Base-by-base conservation (phyloP, 1,139 yeast species). In the Yamadazyma trypodendri region DNA sequence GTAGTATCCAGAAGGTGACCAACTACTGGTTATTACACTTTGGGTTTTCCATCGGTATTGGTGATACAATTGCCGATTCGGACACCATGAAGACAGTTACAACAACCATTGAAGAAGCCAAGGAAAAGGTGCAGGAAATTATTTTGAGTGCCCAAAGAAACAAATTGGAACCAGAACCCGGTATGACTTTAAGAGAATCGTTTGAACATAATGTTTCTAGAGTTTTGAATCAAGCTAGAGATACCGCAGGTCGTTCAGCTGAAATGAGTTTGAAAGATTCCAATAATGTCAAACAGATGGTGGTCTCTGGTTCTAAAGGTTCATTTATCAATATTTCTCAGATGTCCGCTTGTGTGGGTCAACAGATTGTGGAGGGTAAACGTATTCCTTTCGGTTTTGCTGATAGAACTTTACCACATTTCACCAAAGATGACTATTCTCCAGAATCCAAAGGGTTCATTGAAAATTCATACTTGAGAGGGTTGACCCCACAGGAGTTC, bases 271-370 rank as follows among this genome's bases (percentile, higher is more conserved):
- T 94, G 72, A 90, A 90, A 61, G 96, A 90, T 56, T 73, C 84
- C 52, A 94, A 94, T 60, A 92, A 90, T 58, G 98, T 94, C 52
- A 94, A 94, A 61, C 98, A 94, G 71, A 94, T 94, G 99, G 98
- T 92, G 43, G 85, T 92, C 48, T 92, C 98, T 11, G 99, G 99
- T 59, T 94, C 99, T 22, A 94, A 94, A 68, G 99, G 99, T 74
- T 94, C 98, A 11, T 92, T 90, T 63, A 94, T 94, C 63, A 94
- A 94, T 63, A 92, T 94, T 63, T 95, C 99, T 20, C 98, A 90
- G 70, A 94, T 94, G 98, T 89, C 97, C 34, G 99, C 99, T 6
- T 92, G 98, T 84, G 99, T 92, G 23, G 99, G 99, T 55, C 99
- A 94, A 68, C 99, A 94, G 63, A 92, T 95, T 68, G 98, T 94